Evolutionary conservation across 2,329 filamentous ascomycete species (phyloP), one percentile per base, ranked within the genome.

Genomic region (Xylaria sp.): DNA sequence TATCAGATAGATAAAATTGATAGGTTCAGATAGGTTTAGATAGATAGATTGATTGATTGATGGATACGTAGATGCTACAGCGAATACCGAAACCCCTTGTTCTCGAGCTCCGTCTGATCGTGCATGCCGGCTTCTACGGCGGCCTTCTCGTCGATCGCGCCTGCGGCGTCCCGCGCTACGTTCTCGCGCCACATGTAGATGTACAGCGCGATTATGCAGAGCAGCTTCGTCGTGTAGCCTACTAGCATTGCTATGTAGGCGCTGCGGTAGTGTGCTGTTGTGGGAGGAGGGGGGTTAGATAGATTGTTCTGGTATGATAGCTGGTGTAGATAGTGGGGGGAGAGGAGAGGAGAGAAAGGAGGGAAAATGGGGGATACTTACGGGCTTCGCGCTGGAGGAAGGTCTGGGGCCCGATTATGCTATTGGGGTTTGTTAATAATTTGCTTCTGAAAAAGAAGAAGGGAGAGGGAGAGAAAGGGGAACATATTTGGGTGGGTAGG

Each of bases 221-320:
- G 25, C 15, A 79, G 73, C 63, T 79, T 79, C 3, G 78, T 71
- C 0, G 69, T 61, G 66, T 79, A 79, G 9, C 77, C 77, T 3
- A 78, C 74, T 10, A 79, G 64, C 77, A 79, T 79, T 41, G 77
- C 78, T 33, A 79, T 72, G 66, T 79, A 79, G 3, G 78, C 78
- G 71, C 76, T 78, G 65, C 70, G 74, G 64, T 79, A 79, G 33
- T 74, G 55, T 25, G 77, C 77, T 78, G 41, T 39, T 8, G 41
- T 4, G 23, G n/a, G n/a, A n/a, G n/a, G n/a, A n/a, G n/a, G n/a
- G n/a, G n/a, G n/a, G 59, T 56, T 62, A 48, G 56, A 9, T 2
- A 28, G 28, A 28, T 5, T 4, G 28, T 28, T 28, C 6, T 3
- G 28, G 28, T 28, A 28, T 28, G 20, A 39, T 8, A 10, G 1